phyloP scores from a whole-genome alignment of 1,139 yeast species.

The Starmera stellimalicola region DNA sequence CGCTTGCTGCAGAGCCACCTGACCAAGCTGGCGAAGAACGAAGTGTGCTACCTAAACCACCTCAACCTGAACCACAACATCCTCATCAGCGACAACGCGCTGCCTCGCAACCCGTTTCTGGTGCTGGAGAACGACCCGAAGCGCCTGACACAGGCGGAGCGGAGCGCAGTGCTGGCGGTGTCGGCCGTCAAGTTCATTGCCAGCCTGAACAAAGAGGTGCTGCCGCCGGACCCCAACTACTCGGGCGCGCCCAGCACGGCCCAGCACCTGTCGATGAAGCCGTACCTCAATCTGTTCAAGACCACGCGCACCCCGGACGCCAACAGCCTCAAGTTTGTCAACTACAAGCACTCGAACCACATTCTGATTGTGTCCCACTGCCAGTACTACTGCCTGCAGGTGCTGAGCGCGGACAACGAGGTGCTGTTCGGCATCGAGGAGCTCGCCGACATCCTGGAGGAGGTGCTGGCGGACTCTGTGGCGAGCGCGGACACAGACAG shows the following conservation, averaged over 20 bases:
- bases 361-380: slow-evolving; percentile 51
- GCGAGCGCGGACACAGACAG: slow-evolving; percentile 32
- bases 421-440: slow-evolving; percentile 47
- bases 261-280: slow-evolving; percentile 51
- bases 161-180: slow-evolving; percentile 58
- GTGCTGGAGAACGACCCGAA: slow-evolving; percentile 65
- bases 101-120: slow-evolving; percentile 70
- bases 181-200: slow-evolving; percentile 58
- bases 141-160: slow-evolving; percentile 50
- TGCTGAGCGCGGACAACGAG: slow-evolving; percentile 33
- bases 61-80: slow-evolving; percentile 36
- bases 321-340: slow-evolving; percentile 30
- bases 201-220: slow-evolving; percentile 42
- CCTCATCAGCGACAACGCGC: slow-evolving; percentile 61
- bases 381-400: slow-evolving; percentile 54
- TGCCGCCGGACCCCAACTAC: slow-evolving; percentile 51
- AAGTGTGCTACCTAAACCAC: slow-evolving; percentile 51
- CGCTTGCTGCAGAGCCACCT: slow-evolving; percentile 44
- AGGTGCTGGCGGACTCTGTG: slow-evolving; percentile 38
- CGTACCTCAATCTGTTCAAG: slow-evolving; percentile 59
- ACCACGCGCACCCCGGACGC: slow-evolving; percentile 52
- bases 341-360: slow-evolving; percentile 32
- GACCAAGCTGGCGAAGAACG: slow-evolving; percentile 28
- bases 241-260: slow-evolving; percentile 17
- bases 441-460: slow-evolving; percentile 39